A percentile compares a stretch with the other conserved stretches of the same genome.
Evolutionary conservation across 331 rosid species (phyloP).

Genomic region (Rhamnella rubrinervis): DNA sequence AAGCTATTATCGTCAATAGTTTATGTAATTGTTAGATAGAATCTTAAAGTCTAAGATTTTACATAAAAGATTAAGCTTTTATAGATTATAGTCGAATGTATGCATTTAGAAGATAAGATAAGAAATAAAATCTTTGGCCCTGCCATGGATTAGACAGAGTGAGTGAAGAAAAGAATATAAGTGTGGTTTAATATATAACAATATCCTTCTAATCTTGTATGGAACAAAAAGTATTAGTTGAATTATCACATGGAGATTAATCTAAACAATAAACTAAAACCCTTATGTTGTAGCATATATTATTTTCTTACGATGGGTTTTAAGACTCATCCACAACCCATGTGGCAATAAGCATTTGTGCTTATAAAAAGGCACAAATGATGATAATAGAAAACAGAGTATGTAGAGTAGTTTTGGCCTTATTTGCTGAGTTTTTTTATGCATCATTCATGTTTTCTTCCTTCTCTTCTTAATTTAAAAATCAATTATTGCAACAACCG

Average conservation of each 20-base stretch:
- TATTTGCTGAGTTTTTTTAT: neutral
- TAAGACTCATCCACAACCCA: slow-evolving; percentile 16
- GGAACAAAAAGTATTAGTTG: neutral
- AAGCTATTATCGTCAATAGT: no score
- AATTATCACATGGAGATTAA: neutral
- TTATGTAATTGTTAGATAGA: no score
- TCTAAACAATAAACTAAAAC: slow-evolving; percentile 17
- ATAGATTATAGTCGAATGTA: no score
- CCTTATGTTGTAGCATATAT: no score
- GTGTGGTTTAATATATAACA: neutral
- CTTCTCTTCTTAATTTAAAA: neutral
- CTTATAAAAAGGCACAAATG: neutral
- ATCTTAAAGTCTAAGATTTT: no score
- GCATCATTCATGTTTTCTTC: neutral
- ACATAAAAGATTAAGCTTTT: no score
- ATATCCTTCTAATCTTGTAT: neutral
- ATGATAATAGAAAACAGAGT: neutral
- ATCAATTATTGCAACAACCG: slow-evolving; percentile 26
- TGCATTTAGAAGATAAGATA: no score
- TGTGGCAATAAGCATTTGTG: slow-evolving; percentile 18
- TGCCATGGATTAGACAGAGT: neutral
- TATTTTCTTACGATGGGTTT: neutral
- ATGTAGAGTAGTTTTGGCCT: neutral
- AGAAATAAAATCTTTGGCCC: no score
- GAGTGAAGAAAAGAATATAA: neutral